A percentile compares a stretch with the other conserved stretches of the same genome.
Conservation (phyloP, 139 green algal genomes). For the Chloropicon primus region DNA sequence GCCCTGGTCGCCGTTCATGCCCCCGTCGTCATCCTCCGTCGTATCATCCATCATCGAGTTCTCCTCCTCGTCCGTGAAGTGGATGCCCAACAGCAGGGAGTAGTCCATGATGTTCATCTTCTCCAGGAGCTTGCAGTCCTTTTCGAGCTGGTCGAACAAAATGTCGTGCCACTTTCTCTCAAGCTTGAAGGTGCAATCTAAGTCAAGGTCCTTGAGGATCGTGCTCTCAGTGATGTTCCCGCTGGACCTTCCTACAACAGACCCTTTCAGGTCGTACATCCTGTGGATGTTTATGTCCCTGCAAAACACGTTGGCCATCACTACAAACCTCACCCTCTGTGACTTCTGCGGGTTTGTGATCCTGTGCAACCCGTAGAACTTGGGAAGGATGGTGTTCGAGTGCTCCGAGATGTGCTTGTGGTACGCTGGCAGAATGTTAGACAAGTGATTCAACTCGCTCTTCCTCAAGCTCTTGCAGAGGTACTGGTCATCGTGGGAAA, state of each 20-base stretch:
- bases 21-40: background rate
- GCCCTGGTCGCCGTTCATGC: background rate
- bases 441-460: conserved; percentile 58
- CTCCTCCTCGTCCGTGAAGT: conserved; percentile 28
- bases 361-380: conserved; percentile 80
- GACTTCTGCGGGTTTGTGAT: conserved; percentile 54
- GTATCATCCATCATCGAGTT: background rate
- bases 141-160: conserved; percentile 42
- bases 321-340: conserved; percentile 75
- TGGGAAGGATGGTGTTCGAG: conserved; percentile 61
- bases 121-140: conserved; percentile 44
- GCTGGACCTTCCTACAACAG: conserved; percentile 43
- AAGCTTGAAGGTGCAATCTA: conserved; percentile 31
- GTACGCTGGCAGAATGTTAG: conserved; percentile 67
- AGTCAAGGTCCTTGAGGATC: conserved; percentile 80
- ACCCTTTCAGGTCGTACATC: conserved; percentile 90
- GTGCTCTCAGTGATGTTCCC: conserved; percentile 18
- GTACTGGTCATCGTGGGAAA: conserved; percentile 62
- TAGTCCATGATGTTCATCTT: conserved; percentile 81
- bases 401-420: conserved; percentile 48
- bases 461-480: conserved; percentile 62
- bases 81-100: conserved; percentile 68
- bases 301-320: conserved; percentile 90
- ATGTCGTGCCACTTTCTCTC: conserved; percentile 22
- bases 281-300: conserved; percentile 75